Evolutionary conservation across 208 protist species (phyloP).

Genomic region (Leishmania mexicana): DNA sequence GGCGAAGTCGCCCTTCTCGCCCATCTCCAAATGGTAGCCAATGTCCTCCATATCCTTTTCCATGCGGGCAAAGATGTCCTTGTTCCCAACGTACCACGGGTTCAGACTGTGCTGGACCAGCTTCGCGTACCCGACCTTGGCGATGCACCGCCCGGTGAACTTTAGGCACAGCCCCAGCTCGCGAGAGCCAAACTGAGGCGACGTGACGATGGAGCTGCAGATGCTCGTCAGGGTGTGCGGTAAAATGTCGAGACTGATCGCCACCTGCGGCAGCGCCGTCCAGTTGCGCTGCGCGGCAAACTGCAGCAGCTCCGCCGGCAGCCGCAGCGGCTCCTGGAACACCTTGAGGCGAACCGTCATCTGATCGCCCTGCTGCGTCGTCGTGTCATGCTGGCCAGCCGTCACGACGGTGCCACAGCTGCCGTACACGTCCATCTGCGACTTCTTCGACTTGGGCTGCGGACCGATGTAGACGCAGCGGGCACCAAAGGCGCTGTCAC

Average conservation of each 20-base stretch:
- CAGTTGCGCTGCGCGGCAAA: conserved; percentile 71
- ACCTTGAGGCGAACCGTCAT: conserved; percentile 47
- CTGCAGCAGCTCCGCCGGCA: conserved; percentile 56
- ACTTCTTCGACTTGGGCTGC: conserved; percentile 52
- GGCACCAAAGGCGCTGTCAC: conserved; percentile 52
- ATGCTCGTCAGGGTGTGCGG: conserved; percentile 59
- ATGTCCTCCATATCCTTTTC: conserved; percentile 62
- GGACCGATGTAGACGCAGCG: conserved; percentile 78
- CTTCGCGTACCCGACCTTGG: conserved; percentile 85
- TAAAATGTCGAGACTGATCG: conserved; percentile 48
- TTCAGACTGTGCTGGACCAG: conserved; percentile 62
- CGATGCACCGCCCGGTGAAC: conserved; percentile 65
- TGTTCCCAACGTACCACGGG: conserved; percentile 79
- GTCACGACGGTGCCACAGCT: conserved; percentile 51
- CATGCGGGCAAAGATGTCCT: conserved; percentile 72
- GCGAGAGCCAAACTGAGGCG: conserved; percentile 79
- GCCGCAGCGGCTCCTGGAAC: conserved; percentile 37
- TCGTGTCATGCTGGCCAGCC: conserved; percentile 35
- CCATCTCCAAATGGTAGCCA: conserved; percentile 70
- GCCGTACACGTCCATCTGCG: conserved; percentile 46
- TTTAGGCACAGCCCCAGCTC: conserved; percentile 86
- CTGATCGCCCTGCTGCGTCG: conserved; percentile 32
- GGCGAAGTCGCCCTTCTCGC: conserved; percentile 64
- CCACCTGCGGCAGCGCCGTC: conserved; percentile 70
- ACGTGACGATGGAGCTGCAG: conserved; percentile 75